Conservation (phyloP, 371 early-diverging fungal species). For the Mortierella sp. region DNA sequence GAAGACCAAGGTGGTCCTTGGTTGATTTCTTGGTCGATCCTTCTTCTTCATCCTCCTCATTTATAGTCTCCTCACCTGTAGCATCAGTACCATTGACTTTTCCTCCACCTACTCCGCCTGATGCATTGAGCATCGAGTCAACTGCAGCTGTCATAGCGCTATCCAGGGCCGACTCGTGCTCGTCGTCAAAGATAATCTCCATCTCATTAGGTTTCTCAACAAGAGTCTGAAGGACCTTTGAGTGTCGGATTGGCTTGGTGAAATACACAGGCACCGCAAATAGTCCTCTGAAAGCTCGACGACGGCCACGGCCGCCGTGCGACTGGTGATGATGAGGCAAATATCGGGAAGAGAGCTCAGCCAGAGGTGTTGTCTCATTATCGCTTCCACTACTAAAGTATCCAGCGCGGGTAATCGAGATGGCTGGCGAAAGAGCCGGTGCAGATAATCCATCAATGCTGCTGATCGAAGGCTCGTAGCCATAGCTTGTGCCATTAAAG, state of each 20-base stretch:
- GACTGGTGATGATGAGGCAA: neutral
- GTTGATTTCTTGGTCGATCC: no score
- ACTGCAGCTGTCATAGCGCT: neutral
- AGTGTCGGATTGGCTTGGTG: constrained; percentile 51
- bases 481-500: no score
- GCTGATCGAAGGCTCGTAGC: constrained; percentile 29
- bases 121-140: no score
- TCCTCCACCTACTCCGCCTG: constrained; percentile 12
- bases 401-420: constrained; percentile 23
- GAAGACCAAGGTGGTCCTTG: no score
- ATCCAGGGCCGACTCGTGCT: neutral
- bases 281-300: constrained; percentile 5
- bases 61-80: no score
- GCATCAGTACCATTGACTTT: neutral
- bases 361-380: constrained; percentile 19
- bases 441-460: constrained; percentile 33
- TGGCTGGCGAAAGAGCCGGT: constrained; percentile 17
- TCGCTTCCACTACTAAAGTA: constrained; percentile 40
- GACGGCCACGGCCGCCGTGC: neutral
- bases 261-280: constrained; percentile 37
- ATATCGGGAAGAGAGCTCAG: no score
- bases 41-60: no score
- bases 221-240: constrained; percentile 37
- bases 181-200: neutral
- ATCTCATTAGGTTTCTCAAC: constrained; percentile 22